Evolutionary conservation across 306 rosid genomes (phyloP).

Genomic region (Mucuna pruriens): DNA sequence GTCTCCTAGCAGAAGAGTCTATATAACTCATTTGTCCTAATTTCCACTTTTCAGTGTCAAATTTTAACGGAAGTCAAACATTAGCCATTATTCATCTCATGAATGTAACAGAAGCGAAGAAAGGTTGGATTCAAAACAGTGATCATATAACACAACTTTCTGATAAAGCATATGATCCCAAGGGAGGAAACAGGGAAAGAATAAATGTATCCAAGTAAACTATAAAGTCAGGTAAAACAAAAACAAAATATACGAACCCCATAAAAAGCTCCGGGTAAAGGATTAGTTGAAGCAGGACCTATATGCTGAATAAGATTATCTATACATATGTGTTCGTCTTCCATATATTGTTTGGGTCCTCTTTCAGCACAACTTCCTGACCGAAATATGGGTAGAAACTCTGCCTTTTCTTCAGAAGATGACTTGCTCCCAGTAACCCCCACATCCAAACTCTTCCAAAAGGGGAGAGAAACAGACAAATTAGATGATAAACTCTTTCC

Average conservation of each 20-base stretch:
- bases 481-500: slow-evolving; percentile 37
- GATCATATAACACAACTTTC: slow-evolving; percentile 11
- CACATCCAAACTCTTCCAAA: slow-evolving; percentile 56
- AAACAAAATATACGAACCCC: slow-evolving; percentile 61
- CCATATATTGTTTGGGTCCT: slow-evolving; percentile 88
- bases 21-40: slow-evolving; percentile 4
- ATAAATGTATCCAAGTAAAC: background rate
- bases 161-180: background rate
- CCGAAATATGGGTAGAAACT: slow-evolving; percentile 64
- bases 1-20: background rate
- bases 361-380: slow-evolving; percentile 92
- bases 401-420: slow-evolving; percentile 58
- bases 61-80: slow-evolving; percentile 4
- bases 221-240: background rate
- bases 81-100: background rate
- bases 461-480: background rate
- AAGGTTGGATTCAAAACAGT: background rate
- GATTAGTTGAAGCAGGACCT: slow-evolving; percentile 53
- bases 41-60: background rate
- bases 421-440: slow-evolving; percentile 56
- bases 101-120: background rate
- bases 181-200: background rate
- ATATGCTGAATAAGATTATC: slow-evolving; percentile 68
- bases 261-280: slow-evolving; percentile 73
- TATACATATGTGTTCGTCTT: slow-evolving; percentile 80